Evolutionary conservation across 768 basidiomycete species (phyloP).

Genomic region (Naganishia vishniacii): DNA sequence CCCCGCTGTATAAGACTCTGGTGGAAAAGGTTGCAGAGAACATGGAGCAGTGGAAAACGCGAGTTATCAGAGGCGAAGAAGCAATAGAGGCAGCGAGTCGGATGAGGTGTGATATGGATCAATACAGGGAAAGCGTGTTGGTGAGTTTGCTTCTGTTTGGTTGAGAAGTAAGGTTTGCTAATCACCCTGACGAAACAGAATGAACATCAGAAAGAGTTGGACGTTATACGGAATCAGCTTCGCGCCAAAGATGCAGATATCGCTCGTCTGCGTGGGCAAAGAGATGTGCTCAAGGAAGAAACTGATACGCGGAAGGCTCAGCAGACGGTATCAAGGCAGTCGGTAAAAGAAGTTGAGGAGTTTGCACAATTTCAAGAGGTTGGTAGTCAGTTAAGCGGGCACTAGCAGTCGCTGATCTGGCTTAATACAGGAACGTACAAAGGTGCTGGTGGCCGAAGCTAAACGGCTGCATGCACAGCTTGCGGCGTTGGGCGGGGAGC

Average conservation of each 20-base stretch:
- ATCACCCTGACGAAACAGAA: background rate
- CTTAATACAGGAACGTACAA: constrained; percentile 68
- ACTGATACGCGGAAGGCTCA: constrained; percentile 64
- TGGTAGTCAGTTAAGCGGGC: constrained; percentile 29
- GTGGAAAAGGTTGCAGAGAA: constrained; percentile 19
- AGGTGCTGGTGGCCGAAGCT: constrained; percentile 65
- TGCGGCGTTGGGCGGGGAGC: constrained; percentile 67
- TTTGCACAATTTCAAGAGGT: constrained; percentile 52
- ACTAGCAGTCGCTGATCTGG: background rate
- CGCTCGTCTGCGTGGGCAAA: constrained; percentile 47
- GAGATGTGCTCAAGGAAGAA: constrained; percentile 58
- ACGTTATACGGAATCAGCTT: constrained; percentile 50
- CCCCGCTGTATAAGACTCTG: constrained; percentile 10
- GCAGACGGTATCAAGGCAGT: constrained; percentile 49
- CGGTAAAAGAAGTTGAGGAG: constrained; percentile 8
- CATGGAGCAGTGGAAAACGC: constrained; percentile 5
- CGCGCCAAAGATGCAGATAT: constrained; percentile 46
- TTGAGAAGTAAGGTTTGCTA: background rate
- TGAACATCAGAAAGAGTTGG: constrained; percentile 47
- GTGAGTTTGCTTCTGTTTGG: background rate
- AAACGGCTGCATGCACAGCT: constrained; percentile 66
- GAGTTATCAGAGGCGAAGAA: constrained; percentile 5
- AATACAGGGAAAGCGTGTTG: constrained; percentile 1
- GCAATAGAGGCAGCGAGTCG: constrained; percentile 10
- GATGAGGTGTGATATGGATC: constrained; percentile 15